Base-by-base conservation (phyloP, 768 basidiomycete species). In the Russula brevipes region DNA sequence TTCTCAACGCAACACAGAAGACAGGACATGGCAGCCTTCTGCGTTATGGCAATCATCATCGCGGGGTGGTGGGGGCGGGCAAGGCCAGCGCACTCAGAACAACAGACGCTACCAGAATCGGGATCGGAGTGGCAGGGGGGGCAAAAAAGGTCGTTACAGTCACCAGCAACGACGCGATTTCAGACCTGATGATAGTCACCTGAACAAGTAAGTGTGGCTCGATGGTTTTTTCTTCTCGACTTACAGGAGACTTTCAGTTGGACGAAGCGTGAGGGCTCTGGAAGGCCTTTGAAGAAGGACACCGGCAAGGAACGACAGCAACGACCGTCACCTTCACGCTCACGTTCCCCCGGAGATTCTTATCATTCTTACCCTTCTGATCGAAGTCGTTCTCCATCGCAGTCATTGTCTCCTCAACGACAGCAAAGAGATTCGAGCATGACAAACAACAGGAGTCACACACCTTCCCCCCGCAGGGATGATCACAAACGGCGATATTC, bases 21-120 rank as follows among this genome's bases (percentile, higher is more conserved):
- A 86, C 56, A 82, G 88, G 54, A 75, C 83, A 61, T 89, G 88
- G 88, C 86, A 88, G 67, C 87, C 88, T 61, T 85, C 85, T 42
- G 81, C 85, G 31, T 79, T 81, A 5, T 89, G 88, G 88, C 81
- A 85, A 63, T 72, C 81, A 55, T 78, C 66, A 11, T 60, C 67
- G 17, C 59, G 71, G 42, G 68, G 52, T 12, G 57, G 79, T 42
- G 75, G 53, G 14, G 49, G 73, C 31, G 76, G 75, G 24, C 66
- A 70, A 35, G 73, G 61, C 33, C 65, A 82, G 58, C 78, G 79
- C 54, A 72, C 64, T 61, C 73, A 73, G 31, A 73, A 73, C 30
- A 67, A 69, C 42, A 77, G 76, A 56, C 72, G 74, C 42, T 76
- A 79, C 67, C 59, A 65, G 50, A 68, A 68, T 44, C 68, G 64